These are phyloP conservation scores for Petrea volubilis DNA, from an alignment of 257 asterid genomes.

Conservation along the genomic window DNA sequence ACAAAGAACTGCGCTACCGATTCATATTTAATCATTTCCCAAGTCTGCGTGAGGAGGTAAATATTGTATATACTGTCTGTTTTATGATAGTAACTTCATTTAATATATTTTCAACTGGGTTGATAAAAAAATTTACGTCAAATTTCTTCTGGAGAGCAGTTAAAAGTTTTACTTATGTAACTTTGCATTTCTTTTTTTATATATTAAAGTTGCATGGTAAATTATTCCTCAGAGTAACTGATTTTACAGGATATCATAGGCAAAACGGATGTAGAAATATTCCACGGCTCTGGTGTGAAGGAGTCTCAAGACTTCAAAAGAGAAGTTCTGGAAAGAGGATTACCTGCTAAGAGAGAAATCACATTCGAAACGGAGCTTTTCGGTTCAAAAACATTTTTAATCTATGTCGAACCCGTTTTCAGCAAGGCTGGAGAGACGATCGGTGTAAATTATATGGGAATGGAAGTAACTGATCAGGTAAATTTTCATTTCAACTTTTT, in stretches of 20 bases:
- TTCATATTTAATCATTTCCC: slow-evolving; percentile 84
- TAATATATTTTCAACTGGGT: not conserved
- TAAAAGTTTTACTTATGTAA: not conserved
- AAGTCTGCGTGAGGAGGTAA: slow-evolving; percentile 69
- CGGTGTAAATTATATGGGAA: slow-evolving; percentile 79
- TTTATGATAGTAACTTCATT: not conserved
- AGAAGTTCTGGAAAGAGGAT: slow-evolving; percentile 69
- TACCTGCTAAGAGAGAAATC: slow-evolving; percentile 70
- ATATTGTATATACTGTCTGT: not conserved
- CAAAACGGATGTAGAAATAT: slow-evolving; percentile 71
- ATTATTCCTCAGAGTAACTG: not conserved
- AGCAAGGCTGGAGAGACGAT: slow-evolving; percentile 70
- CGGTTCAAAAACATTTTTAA: slow-evolving; percentile 67
- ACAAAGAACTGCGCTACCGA: slow-evolving; percentile 63
- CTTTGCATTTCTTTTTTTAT: not conserved
- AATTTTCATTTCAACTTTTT: not conserved
- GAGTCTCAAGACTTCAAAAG: slow-evolving; percentile 77
- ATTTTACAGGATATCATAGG: slow-evolving; percentile 71
- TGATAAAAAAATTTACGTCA: too few relatives aligned
- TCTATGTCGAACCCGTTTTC: slow-evolving; percentile 74
- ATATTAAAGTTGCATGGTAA: not conserved
- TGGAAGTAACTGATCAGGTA: slow-evolving; percentile 80
- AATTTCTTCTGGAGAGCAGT: too few relatives aligned
- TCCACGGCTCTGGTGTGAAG: slow-evolving; percentile 67
- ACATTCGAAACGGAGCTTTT: slow-evolving; percentile 68